These are phyloP conservation scores for Nadsonia starkeyi-henricii DNA, from an alignment of 1,139 yeast species.

Conservation along the genomic window DNA sequence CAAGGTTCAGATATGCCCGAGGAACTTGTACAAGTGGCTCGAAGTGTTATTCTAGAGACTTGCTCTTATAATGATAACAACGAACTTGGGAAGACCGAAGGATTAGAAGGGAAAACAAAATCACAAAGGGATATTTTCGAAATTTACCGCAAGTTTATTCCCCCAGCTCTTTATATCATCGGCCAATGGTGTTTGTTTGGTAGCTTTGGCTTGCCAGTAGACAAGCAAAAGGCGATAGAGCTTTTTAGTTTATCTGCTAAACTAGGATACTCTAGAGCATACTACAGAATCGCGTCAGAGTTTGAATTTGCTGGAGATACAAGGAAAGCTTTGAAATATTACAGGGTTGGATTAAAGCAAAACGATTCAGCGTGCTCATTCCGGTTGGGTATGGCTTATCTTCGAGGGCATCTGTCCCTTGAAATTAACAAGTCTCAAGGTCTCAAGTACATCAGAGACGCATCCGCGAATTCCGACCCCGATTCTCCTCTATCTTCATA, in stretches of 20 bases:
- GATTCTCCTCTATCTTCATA: slow-evolving; percentile 28
- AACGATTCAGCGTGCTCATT: slow-evolving; percentile 25
- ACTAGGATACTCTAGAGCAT: slow-evolving; percentile 22
- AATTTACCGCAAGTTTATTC: background rate
- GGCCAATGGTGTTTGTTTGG: slow-evolving; percentile 23
- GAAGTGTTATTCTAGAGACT: slow-evolving; percentile 2
- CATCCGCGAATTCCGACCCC: slow-evolving; percentile 22
- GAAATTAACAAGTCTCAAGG: slow-evolving; percentile 17
- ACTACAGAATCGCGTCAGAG: slow-evolving; percentile 24
- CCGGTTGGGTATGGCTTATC: slow-evolving; percentile 24
- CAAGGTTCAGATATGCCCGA: slow-evolving; percentile 9
- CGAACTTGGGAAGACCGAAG: background rate
- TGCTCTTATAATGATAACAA: slow-evolving; percentile 2
- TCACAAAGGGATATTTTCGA: background rate
- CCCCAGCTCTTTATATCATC: slow-evolving; percentile 13
- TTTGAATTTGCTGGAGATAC: slow-evolving; percentile 14
- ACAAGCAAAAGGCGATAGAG: slow-evolving; percentile 17
- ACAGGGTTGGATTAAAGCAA: slow-evolving; percentile 1
- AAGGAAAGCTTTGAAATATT: slow-evolving; percentile 1
- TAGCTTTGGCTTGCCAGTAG: slow-evolving; percentile 12
- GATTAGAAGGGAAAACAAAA: background rate
- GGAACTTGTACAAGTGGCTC: slow-evolving; percentile 5
- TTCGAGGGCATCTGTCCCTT: slow-evolving; percentile 23
- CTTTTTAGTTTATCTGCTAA: slow-evolving; percentile 20
- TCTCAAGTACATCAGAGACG: slow-evolving; percentile 17